Evolutionary conservation across 2,329 filamentous ascomycete genomes (phyloP), one percentile per base, ranked within the genome.

Genomic region (Teratosphaeriaceae sp.): DNA sequence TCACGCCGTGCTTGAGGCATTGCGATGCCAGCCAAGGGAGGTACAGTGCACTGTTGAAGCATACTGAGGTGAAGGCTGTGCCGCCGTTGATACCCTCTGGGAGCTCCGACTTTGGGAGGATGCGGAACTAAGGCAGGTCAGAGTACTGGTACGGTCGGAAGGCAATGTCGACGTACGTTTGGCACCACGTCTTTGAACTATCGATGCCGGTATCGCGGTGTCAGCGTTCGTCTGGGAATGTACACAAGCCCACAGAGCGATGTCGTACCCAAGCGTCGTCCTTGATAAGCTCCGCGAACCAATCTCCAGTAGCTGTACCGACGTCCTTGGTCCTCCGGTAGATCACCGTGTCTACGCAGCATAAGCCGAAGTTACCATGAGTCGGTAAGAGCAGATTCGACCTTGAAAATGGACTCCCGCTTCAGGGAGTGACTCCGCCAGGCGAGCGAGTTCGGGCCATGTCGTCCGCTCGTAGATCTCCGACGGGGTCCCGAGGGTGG

Each of bases 11-110:
- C 54, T 79, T 79, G 20, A 85, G 73, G 62, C 87, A 94, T 66
- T 92, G 82, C 0, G 85, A 84, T 0, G 85, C 71, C 0, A 97
- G 80, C 79, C 85, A 96, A 3, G 86, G 80, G 2, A 96, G 78
- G 65, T 96, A 97, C 45, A 95, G 67, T 31, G 85, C 79, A 0
- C 86, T 86, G 67, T 97, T 96, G 62, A 96, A 90, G 67, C 89
- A 96, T 29, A 95, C 82, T 1, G 85, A 90, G 6, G 79, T 87
- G 64, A 92, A 95, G 43, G 75, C 71, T 39, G 79, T 85, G 18
- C 80, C 88, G 8, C 82, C 84, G 47, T 88, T 82, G 41, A 82
- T 76, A 15, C 77, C 85, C 0, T 68, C 55, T 0, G 79, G 76
- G 1, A 94, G 68, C 52, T 61, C 55, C 3, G 46, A 44, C 31